Evolutionary conservation across 768 basidiomycete genomes (phyloP).

Genomic region (Lactifluus rugatus): DNA sequence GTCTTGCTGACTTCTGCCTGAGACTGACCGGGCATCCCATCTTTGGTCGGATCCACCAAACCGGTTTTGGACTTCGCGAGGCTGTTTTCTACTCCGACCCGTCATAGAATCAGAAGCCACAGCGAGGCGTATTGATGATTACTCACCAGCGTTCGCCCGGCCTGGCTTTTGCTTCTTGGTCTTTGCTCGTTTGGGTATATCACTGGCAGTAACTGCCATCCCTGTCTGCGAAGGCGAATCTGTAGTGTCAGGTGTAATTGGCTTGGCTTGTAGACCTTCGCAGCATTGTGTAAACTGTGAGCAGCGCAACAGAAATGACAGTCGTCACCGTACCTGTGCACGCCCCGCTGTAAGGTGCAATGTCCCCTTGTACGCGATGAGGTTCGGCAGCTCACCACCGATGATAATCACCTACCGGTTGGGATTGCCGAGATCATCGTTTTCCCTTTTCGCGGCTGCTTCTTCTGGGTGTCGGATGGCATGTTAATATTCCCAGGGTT

Average conservation of each 20-base stretch:
- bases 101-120: background rate
- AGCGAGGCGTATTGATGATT: background rate
- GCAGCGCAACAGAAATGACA: background rate
- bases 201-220: background rate
- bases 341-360: background rate
- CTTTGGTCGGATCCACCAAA: background rate
- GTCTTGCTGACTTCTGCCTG: background rate
- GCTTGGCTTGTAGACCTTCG: background rate
- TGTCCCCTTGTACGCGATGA: background rate
- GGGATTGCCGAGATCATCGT: background rate
- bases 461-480: background rate
- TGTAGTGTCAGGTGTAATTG: background rate
- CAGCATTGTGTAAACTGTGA: background rate
- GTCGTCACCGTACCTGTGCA: background rate
- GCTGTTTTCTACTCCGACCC: background rate
- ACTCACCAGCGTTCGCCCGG: background rate
- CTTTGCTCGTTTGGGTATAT: background rate
- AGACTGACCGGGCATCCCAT: conserved; percentile 1
- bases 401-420: conserved; percentile 1
- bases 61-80: background rate
- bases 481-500: background rate
- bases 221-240: background rate
- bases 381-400: background rate
- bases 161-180: background rate
- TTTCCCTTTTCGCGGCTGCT: background rate